Conservation (phyloP, 176 grass and related monocot species). For the sorghum (Sorghum bicolor) region DNA sequence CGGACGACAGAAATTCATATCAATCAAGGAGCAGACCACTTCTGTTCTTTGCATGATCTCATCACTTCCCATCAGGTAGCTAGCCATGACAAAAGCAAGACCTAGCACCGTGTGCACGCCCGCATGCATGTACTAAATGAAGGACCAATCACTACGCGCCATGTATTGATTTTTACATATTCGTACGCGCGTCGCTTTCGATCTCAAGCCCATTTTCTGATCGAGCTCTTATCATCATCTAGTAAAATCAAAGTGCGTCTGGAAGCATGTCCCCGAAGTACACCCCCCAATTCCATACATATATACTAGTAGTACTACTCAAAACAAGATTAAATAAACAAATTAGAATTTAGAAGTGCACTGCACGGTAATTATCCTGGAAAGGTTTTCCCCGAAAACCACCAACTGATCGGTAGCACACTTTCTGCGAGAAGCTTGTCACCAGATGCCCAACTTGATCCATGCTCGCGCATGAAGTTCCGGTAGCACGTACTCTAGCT, state of each 20-base stretch:
- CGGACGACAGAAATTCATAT: background rate
- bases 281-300: background rate
- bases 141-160: background rate
- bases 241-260: background rate
- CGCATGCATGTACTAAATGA: background rate
- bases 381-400: no score
- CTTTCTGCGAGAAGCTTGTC: no score
- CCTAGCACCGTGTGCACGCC: background rate
- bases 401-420: no score
- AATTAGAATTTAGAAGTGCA: no score
- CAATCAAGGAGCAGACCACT: background rate
- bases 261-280: background rate
- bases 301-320: no score
- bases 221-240: background rate
- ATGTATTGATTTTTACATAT: background rate
- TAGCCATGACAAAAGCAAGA: background rate
- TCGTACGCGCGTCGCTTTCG: background rate
- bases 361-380: no score
- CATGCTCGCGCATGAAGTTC: background rate
- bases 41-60: background rate
- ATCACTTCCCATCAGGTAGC: constrained; percentile 11
- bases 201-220: background rate
- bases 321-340: no score
- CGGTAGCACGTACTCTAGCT: no score
- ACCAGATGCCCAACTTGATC: no score